Evolutionary conservation across 495 filamentous ascomycete species (phyloP), one percentile per base, ranked within the genome.

Genomic region (Cercophora scortea): DNA sequence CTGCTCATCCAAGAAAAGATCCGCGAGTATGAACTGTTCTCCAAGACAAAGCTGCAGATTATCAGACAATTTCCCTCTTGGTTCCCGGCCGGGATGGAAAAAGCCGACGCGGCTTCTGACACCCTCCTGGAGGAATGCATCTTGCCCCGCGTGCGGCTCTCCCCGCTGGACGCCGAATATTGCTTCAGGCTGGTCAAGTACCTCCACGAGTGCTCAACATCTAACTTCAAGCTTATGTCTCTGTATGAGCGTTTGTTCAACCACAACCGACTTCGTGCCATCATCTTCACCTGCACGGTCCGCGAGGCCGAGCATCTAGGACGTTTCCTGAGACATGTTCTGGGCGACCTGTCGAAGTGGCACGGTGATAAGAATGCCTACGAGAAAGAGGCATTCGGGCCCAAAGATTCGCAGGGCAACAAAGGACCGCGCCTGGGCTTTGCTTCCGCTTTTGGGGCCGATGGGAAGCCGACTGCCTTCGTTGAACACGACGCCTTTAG

Each of bases 291-390:
- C 11, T 94, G 88, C 69, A 93, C 89, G 0, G 82, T 90, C 13
- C 84, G 87, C 38, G 94, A 99, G 68, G 89, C 90, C 0, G 88
- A 95, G 64, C 87, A 94, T 61, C 71, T 97, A 16, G 93, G 90
- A 13, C 84, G 84, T 18, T 99, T 97, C 64, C 71, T 99, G 43
- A 86, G 85, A 52, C 83, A 88, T 52, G 69, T 93, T 8, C 73
- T 98, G 6, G 77, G 81, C 49, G 86, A 95, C 47, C 77, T 99
- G 13, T 75, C 81, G 36, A 71, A 70, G 46, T 99, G 94, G 93
- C 93, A 97, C 67, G 78, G 80, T 0, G 82, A 89, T 60, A 84
- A 84, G 59, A 68, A 68, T 13, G 66, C 80, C 5, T 98, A 92
- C 62, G 87, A 93, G 61, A 88, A 84, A 56, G 83, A 90, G 56